These are phyloP conservation scores for Dianthus caryophyllus DNA, from an alignment of 148 eudicot species.

Conservation along the genomic window DNA sequence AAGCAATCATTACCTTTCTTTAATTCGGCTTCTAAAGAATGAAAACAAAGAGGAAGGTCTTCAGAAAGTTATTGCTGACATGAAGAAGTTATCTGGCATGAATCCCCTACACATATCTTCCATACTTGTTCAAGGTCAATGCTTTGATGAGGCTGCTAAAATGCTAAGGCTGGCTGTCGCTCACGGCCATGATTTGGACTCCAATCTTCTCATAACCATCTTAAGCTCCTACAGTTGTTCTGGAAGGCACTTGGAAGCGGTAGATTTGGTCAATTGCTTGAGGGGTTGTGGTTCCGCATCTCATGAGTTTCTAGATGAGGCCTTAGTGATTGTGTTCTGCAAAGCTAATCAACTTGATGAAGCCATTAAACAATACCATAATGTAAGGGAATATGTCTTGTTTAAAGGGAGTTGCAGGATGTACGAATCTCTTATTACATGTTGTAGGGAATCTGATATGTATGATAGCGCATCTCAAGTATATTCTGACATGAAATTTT, in stretches of 20 bases:
- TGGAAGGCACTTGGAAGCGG: slow-evolving; percentile 67
- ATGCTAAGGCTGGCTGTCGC: slow-evolving; percentile 49
- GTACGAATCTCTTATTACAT: slow-evolving; percentile 71
- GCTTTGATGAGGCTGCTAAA: slow-evolving; percentile 62
- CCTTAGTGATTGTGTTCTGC: slow-evolving; percentile 66
- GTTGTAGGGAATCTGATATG: slow-evolving; percentile 59
- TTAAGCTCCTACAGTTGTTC: slow-evolving; percentile 69
- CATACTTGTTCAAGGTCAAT: slow-evolving; percentile 66
- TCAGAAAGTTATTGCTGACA: slow-evolving; percentile 54
- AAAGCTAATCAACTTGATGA: slow-evolving; percentile 48
- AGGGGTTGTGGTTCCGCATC: slow-evolving; percentile 49
- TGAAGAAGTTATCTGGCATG: slow-evolving; percentile 52
- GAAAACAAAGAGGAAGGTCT: slow-evolving; percentile 52
- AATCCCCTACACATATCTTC: slow-evolving; percentile 54
- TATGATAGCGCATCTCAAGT: slow-evolving; percentile 83
- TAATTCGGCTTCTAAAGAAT: slow-evolving; percentile 53
- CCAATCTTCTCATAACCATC: slow-evolving; percentile 52
- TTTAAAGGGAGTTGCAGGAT: slow-evolving; percentile 43
- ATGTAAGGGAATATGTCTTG: slow-evolving; percentile 32
- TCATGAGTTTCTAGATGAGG: slow-evolving; percentile 53
- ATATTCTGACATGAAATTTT: slow-evolving; percentile 77
- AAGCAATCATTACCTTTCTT: slow-evolving; percentile 43
- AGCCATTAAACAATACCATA: slow-evolving; percentile 62
- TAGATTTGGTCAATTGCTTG: slow-evolving; percentile 55
- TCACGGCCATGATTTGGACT: slow-evolving; percentile 61